Percentiles rank a stretch among this genome's conserved stretches.
phyloP scores from a whole-genome alignment of 495 filamentous ascomycete species.

The Parathielavia hyrcaniae region DNA sequence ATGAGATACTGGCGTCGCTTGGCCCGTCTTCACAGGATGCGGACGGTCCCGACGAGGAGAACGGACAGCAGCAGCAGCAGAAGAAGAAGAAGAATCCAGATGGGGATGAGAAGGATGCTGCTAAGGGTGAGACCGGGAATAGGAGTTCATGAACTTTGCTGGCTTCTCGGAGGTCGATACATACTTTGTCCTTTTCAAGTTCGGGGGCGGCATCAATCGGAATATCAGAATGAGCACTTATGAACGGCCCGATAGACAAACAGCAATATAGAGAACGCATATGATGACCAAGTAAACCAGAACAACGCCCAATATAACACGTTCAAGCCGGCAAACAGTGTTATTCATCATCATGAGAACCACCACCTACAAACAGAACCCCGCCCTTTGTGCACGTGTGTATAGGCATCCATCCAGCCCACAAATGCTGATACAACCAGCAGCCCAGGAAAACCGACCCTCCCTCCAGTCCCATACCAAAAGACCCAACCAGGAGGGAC shows the following conservation, averaged over 20 bases:
- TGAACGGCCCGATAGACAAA: neutral
- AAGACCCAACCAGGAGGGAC: neutral
- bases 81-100: neutral
- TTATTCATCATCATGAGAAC: conserved; percentile 3
- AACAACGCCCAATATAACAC: neutral
- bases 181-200: too few species aligned
- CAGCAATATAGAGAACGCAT: neutral
- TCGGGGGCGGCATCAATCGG: too few species aligned
- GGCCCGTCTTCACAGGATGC: conserved; percentile 10
- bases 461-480: neutral
- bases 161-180: too few species aligned
- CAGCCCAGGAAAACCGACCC: neutral
- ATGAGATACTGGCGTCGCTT: conserved; percentile 44
- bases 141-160: neutral
- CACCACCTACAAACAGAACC: neutral
- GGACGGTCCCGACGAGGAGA: conserved; percentile 8
- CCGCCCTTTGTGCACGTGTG: neutral
- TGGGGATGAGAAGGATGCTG: neutral
- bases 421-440: conserved; percentile 1
- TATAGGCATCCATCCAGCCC: neutral
- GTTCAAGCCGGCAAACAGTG: neutral
- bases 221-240: too few species aligned
- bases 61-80: neutral
- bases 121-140: neutral
- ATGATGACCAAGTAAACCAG: neutral